Percentiles rank a stretch among this genome's conserved stretches.
These are phyloP conservation scores for Xylaria castorea DNA, from an alignment of 495 filamentous ascomycete genomes.

Conservation along the genomic window DNA sequence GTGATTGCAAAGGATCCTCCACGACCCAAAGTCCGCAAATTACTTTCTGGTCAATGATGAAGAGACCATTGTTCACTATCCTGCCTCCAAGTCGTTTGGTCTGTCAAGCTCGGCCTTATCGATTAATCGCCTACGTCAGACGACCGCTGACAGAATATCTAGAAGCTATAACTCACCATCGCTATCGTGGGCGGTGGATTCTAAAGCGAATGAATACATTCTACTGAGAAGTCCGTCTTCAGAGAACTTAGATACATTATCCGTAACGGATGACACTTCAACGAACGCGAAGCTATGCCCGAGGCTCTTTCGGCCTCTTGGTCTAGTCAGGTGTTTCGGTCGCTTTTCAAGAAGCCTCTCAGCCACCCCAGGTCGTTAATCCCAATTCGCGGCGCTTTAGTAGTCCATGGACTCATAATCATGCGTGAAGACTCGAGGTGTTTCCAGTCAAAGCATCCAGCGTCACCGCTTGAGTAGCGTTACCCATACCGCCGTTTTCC, in stretches of 20 bases:
- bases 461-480: neutral
- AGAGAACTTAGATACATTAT: neutral
- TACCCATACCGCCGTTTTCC: slow-evolving; percentile 3
- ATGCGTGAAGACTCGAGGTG: neutral
- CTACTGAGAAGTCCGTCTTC: neutral
- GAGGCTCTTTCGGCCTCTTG: neutral
- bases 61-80: neutral
- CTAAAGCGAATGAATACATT: neutral
- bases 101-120: neutral
- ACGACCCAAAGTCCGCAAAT: neutral
- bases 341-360: neutral
- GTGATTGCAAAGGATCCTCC: neutral
- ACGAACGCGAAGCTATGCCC: neutral
- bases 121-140: neutral
- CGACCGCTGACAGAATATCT: neutral
- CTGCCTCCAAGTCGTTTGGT: neutral
- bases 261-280: neutral
- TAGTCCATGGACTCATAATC: neutral
- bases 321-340: neutral
- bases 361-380: neutral
- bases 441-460: slow-evolving; percentile 1
- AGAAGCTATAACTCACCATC: neutral
- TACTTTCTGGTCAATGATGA: neutral
- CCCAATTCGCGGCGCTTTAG: neutral
- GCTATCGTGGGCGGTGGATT: neutral